Conservation (phyloP, 768 basidiomycete genomes). For the Suillus subaureus region DNA sequence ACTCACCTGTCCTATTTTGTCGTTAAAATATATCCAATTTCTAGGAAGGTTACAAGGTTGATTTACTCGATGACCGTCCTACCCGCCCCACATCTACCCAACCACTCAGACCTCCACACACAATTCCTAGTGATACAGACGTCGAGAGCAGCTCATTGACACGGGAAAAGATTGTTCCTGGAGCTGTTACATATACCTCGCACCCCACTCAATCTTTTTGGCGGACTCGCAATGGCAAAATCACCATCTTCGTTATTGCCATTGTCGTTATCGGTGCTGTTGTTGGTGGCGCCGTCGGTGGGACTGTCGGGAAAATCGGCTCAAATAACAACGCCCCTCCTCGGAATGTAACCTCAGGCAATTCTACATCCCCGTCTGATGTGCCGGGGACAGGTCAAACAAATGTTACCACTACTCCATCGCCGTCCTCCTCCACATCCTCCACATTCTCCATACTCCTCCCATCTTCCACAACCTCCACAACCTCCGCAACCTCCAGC, state of each 20-base stretch:
- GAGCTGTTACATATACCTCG: background rate
- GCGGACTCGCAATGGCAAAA: constrained; percentile 47
- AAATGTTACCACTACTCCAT: too few species aligned
- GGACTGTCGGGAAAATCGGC: constrained; percentile 36
- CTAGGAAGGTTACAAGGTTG: constrained; percentile 58
- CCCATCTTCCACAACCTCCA: too few species aligned
- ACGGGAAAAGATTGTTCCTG: constrained; percentile 17
- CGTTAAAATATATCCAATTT: background rate
- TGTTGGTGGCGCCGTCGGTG: constrained; percentile 63
- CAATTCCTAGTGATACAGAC: constrained; percentile 6
- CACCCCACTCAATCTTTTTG: constrained; percentile 43
- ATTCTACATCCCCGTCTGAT: background rate
- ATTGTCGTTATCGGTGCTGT: constrained; percentile 51
- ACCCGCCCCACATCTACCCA: constrained; percentile 22
- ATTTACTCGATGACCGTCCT: constrained; percentile 38
- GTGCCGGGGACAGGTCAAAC: too few species aligned
- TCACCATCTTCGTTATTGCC: constrained; percentile 38
- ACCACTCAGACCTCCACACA: constrained; percentile 19
- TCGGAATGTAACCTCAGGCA: background rate
- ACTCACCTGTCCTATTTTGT: constrained; percentile 2
- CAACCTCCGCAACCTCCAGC: too few species aligned
- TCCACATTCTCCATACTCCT: too few species aligned
- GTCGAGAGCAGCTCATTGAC: constrained; percentile 15
- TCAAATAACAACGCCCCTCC: background rate
- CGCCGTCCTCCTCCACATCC: too few species aligned